Conservation (phyloP, 768 basidiomycete species). For the Mycena leptocephala region DNA sequence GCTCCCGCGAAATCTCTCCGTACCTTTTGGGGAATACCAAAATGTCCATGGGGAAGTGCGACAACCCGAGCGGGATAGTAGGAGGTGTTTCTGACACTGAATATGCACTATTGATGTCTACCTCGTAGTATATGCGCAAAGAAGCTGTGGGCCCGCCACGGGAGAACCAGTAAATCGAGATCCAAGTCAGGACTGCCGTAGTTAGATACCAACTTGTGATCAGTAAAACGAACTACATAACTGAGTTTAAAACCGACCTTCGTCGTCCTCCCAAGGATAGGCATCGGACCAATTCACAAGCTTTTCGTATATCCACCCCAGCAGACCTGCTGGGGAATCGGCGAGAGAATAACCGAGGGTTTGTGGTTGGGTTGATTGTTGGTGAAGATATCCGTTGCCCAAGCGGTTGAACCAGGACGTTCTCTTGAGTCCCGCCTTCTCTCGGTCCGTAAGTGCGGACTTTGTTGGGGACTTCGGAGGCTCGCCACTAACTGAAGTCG, state of each 20-base stretch:
- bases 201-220: not conserved
- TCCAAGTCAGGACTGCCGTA: constrained; percentile 45
- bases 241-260: constrained; percentile 9
- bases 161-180: constrained; percentile 50
- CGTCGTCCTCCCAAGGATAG: constrained; percentile 22
- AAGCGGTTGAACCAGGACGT: not conserved
- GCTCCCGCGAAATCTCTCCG: not conserved
- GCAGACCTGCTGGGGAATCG: constrained; percentile 20
- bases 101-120: not conserved
- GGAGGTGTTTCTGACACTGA: not conserved
- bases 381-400: not conserved
- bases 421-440: constrained; percentile 7
- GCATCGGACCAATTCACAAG: constrained; percentile 21
- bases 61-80: constrained; percentile 20
- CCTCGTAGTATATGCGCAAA: constrained; percentile 37
- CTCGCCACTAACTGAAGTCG: not conserved
- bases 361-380: constrained; percentile 17
- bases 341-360: constrained; percentile 23
- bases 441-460: not conserved
- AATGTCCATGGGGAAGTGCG: constrained; percentile 13
- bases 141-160: constrained; percentile 45
- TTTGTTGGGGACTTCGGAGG: not conserved
- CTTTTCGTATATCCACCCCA: constrained; percentile 27
- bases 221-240: not conserved
- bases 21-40: constrained; percentile 18